phyloP scores from a whole-genome alignment of 2,329 filamentous ascomycete species.

The Aspergillus tanneri region DNA sequence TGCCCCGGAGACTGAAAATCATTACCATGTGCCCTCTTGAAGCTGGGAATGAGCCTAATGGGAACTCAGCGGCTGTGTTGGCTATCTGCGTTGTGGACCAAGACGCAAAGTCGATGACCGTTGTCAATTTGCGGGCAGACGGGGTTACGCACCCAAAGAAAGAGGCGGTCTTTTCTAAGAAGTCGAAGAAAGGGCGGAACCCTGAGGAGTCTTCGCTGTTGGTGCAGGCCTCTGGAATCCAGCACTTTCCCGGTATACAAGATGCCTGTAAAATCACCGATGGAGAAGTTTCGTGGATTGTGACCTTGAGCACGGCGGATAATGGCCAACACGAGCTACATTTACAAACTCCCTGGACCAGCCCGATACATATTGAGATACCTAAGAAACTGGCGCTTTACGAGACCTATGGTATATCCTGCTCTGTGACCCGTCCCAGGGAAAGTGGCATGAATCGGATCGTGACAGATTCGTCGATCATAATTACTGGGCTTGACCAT shows the following conservation, averaged over 20 bases:
- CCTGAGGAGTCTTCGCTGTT: constrained; percentile 28
- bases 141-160: constrained; percentile 33
- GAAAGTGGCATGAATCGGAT: constrained; percentile 52
- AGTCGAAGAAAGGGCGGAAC: constrained; percentile 22
- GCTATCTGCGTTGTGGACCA: constrained; percentile 68
- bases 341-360: constrained; percentile 73
- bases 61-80: constrained; percentile 33
- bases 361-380: constrained; percentile 64
- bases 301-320: constrained; percentile 66
- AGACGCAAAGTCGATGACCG: constrained; percentile 64
- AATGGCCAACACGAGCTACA: constrained; percentile 66
- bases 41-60: constrained; percentile 31
- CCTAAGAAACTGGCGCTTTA: constrained; percentile 59
- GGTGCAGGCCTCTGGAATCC: constrained; percentile 46
- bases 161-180: constrained; percentile 28
- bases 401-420: constrained; percentile 61
- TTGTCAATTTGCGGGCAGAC: constrained; percentile 63
- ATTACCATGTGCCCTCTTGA: constrained; percentile 61
- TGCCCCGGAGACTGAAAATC: constrained; percentile 45
- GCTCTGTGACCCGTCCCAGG: constrained; percentile 52
- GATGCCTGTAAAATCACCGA: constrained; percentile 72
- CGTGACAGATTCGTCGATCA: constrained; percentile 44
- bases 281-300: constrained; percentile 64
- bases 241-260: constrained; percentile 65
- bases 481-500: constrained; percentile 57